Percentiles rank a stretch among this genome's conserved stretches.
Evolutionary conservation across 495 filamentous ascomycete species (phyloP).

Genomic region (Letharia lupina): DNA sequence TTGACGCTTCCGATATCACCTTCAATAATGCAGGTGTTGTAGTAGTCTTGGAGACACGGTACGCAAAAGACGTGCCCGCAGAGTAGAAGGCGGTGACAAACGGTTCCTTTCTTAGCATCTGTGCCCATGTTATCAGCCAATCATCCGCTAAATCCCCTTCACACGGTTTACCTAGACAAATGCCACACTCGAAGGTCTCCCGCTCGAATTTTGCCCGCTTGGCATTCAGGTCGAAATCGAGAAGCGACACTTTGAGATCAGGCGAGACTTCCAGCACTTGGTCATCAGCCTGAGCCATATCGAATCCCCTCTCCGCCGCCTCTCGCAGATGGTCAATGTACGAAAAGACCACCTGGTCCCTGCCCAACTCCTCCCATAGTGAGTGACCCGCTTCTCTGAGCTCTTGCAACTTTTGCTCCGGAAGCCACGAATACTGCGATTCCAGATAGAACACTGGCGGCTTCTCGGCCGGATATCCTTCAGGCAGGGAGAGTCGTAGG

Average conservation of each 20-base stretch:
- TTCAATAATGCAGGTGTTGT: conserved; percentile 75
- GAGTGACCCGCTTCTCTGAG: conserved; percentile 51
- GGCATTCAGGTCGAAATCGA: conserved; percentile 70
- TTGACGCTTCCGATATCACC: conserved; percentile 70
- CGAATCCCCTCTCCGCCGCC: conserved; percentile 67
- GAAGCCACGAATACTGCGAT: conserved; percentile 64
- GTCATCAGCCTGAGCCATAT: conserved; percentile 45
- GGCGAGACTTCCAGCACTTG: conserved; percentile 43
- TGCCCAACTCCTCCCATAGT: conserved; percentile 80
- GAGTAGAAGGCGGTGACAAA: conserved; percentile 66
- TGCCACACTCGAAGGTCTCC: conserved; percentile 80
- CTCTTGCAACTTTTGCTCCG: conserved; percentile 43
- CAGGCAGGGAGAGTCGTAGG: conserved; percentile 61
- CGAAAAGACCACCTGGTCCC: conserved; percentile 65
- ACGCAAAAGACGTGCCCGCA: conserved; percentile 91
- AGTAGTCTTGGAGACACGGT: conserved; percentile 77
- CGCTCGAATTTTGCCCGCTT: conserved; percentile 67
- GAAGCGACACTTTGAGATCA: conserved; percentile 60
- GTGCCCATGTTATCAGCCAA: conserved; percentile 25
- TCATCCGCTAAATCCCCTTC: not conserved
- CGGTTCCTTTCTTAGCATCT: conserved; percentile 83
- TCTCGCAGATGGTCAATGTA: conserved; percentile 86
- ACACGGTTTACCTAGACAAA: conserved; percentile 57
- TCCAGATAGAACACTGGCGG: conserved; percentile 60
- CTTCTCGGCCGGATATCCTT: conserved; percentile 60